Base-by-base conservation (phyloP, 441 rosid species). In the Sinapis alba region DNA sequence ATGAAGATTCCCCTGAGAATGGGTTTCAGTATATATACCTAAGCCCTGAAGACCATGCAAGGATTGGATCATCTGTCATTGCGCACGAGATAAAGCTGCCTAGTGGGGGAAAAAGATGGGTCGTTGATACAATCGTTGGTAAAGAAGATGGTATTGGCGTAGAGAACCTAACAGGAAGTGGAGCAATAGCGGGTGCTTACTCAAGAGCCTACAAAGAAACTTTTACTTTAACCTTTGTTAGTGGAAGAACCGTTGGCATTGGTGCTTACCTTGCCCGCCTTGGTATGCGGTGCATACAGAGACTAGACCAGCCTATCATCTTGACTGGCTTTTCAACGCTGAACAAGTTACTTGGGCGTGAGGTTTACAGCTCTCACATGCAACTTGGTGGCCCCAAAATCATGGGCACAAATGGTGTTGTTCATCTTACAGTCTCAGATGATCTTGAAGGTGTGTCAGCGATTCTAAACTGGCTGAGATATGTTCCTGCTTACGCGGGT, bases 311-410 rank as follows among this genome's bases (percentile, higher is more conserved):
- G 83, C 99, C 99, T 19, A 96, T 96, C 75, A 96, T 96, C 80
- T 84, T 96, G 80, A 94, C 99, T 1, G 99, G 99, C 32, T 96
- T 96, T 85, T 92, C 99, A 45, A 96, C 99, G 7, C 79, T 96
- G 73, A 96, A 96, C 86, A 96, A 96, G 81, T 93, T 96, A 70
- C 98, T 96, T 57, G 98, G 99, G 58, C 94, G 98, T 28, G 99
- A 96, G 83, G 99, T 96, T 28, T 96, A 96, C 83, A 96, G 98
- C 83, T 96, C 99, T 69, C 99, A 96, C 84, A 96, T 96, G 99
- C 99, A 96, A 84, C 99, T 96, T 58, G 99, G 99, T 68, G 99
- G 99, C 27, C 99, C 99, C 1, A 96, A 96, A 85, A 92, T 96
- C 77, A 96, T 96, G 99, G 98, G 96, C 28, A 92, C 98, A 41